A percentile compares a stretch with the other conserved stretches of the same genome.
These are phyloP conservation scores for Mrakia blollopis DNA, from an alignment of 768 basidiomycete genomes.

Conservation along the genomic window DNA sequence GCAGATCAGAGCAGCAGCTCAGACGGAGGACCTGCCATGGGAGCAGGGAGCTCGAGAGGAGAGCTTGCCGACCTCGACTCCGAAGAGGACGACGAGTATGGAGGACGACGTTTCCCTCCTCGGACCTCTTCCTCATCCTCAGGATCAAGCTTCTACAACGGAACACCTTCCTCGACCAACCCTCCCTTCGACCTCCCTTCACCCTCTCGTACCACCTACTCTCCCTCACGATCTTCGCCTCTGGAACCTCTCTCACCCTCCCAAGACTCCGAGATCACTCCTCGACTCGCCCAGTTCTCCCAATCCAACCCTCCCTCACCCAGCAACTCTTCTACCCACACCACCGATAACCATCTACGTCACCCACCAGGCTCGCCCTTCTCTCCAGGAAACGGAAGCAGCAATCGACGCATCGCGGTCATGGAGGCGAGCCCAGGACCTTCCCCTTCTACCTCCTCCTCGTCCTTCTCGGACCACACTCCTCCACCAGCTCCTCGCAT, in stretches of 20 bases:
- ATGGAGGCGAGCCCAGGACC: constrained; percentile 10
- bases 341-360: constrained; percentile 1
- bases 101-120: neutral
- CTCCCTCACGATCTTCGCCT: neutral
- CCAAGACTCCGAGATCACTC: constrained; percentile 1
- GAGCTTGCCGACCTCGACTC: constrained; percentile 3
- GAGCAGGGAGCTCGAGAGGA: neutral
- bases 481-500: neutral
- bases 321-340: constrained; percentile 9
- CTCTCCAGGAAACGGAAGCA: constrained; percentile 5
- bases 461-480: constrained; percentile 16
- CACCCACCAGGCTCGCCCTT: neutral
- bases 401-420: constrained; percentile 28
- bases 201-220: neutral
- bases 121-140: constrained; percentile 1
- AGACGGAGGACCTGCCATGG: neutral
- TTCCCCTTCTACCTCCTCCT: neutral
- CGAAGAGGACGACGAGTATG: neutral
- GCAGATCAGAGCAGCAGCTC: constrained; percentile 15
- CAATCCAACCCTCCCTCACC: neutral
- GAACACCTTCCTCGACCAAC: constrained; percentile 5
- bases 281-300: constrained; percentile 7
- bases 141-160: neutral
- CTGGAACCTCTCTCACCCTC: neutral
- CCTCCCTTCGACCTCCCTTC: neutral